Evolutionary conservation across 2,329 filamentous ascomycete species (phyloP).

Genomic region (Plectosphaerella sp.): DNA sequence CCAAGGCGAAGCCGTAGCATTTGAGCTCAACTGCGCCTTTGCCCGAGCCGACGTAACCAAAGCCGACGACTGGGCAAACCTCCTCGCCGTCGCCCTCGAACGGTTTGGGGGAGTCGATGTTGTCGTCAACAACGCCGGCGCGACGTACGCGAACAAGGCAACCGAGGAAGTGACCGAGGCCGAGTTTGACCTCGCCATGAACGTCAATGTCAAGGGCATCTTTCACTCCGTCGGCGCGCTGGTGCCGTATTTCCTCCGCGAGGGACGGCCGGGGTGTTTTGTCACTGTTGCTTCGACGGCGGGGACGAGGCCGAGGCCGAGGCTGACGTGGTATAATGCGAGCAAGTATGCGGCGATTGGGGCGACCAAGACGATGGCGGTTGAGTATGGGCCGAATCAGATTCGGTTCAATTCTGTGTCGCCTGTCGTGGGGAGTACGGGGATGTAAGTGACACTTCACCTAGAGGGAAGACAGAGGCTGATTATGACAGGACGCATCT

Average conservation of each 20-base stretch:
- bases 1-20: conserved; percentile 43
- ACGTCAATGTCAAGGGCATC: conserved; percentile 65
- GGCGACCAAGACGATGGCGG: conserved; percentile 53
- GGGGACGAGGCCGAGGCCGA: conserved; percentile 52
- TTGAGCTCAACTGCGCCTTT: conserved; percentile 38
- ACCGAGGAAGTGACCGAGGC: conserved; percentile 59
- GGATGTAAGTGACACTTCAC: conserved; percentile 40
- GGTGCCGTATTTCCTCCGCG: conserved; percentile 52
- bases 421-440: conserved; percentile 63
- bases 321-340: conserved; percentile 67
- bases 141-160: conserved; percentile 56
- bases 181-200: conserved; percentile 63
- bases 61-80: conserved; percentile 45
- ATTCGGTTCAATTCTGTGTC: conserved; percentile 72
- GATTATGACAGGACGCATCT: conserved; percentile 25
- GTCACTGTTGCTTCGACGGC: conserved; percentile 65
- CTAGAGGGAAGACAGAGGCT: not conserved
- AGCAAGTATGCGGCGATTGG: conserved; percentile 63
- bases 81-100: conserved; percentile 39
- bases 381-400: conserved; percentile 67
- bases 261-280: conserved; percentile 54
- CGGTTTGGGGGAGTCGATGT: conserved; percentile 50
- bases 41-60: conserved; percentile 45
- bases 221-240: conserved; percentile 57
- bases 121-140: conserved; percentile 59